Evolutionary conservation across 2,329 filamentous ascomycete genomes (phyloP), one percentile per base, ranked within the genome.

Genomic region (Xylaria sp.): DNA sequence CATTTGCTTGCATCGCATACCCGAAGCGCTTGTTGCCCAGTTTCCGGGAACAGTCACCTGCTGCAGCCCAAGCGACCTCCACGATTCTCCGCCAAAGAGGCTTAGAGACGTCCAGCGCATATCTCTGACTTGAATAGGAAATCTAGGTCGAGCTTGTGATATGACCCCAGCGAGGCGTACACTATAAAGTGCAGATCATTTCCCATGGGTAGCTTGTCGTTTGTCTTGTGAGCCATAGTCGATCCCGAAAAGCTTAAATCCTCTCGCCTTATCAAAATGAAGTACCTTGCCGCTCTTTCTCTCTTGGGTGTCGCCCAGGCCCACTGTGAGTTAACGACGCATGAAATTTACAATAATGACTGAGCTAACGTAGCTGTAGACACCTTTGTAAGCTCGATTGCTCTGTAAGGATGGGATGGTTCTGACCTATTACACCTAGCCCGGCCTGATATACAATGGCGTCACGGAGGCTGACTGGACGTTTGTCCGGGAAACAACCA

Each of bases 401-500:
- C 13, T 51, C 23, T 15, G 28, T n/a, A 8, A 13, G 9, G 1
- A 52, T 13, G 2, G 20, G 23, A 2, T 20, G 12, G 1, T 48
- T 36, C 62, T 68, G 23, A 69, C 48, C 25, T 49, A 52, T 33
- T 25, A 18, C 28, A 20, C 31, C 7, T 65, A 73, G 72, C 75
- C 75, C 12, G 75, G 72, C 20, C 66, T 77, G n/a, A 61, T 75
- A 48, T 72, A 75, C 66, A 70, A 71, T 23, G 74, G 73, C 60
- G 70, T 71, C 12, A 75, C 75, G 3, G 71, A 75, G 52, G 69
- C 66, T 1, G 79, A 81, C 69, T 81, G 79, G 79, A 76, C 74
- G 1, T 77, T 70, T 36, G 74, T 81, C 51, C 75, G 80, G 25
- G 75, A 80, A 71, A 81, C 80, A 31, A 80, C 80, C 33, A 81